These are phyloP conservation scores for Aspergillus fijiensis DNA, from an alignment of 2,329 filamentous ascomycete species.

Conservation along the genomic window DNA sequence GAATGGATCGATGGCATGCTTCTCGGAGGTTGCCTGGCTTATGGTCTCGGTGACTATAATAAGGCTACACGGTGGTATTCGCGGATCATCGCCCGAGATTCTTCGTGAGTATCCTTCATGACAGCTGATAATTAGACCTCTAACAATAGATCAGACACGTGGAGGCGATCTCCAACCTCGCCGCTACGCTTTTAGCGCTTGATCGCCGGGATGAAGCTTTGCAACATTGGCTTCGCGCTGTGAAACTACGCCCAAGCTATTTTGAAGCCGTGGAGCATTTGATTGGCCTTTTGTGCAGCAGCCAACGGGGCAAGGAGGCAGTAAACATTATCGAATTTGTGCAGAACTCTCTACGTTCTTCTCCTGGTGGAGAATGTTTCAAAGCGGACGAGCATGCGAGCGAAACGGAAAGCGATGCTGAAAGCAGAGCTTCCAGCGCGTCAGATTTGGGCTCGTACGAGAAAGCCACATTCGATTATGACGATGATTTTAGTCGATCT, in stretches of 20 bases:
- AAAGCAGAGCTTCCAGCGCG: slow-evolving; percentile 53
- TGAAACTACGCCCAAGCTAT: slow-evolving; percentile 79
- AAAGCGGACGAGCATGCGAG: slow-evolving; percentile 56
- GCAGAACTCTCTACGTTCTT: slow-evolving; percentile 67
- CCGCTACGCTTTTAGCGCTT: slow-evolving; percentile 82
- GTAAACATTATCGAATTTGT: slow-evolving; percentile 84
- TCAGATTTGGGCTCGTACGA: slow-evolving; percentile 57
- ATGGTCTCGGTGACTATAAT: slow-evolving; percentile 81
- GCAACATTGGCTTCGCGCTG: slow-evolving; percentile 78
- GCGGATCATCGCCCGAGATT: slow-evolving; percentile 58
- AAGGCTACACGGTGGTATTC: slow-evolving; percentile 58
- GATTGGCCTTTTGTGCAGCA: slow-evolving; percentile 79
- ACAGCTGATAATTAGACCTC: slow-evolving; percentile 13
- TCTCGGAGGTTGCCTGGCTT: slow-evolving; percentile 85
- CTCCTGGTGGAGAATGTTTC: slow-evolving; percentile 48
- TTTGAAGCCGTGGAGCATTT: slow-evolving; percentile 95
- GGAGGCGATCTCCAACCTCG: slow-evolving; percentile 90
- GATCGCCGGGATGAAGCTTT: slow-evolving; percentile 81
- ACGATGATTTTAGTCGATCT: slow-evolving; percentile 41
- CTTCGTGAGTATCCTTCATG: slow-evolving; percentile 46
- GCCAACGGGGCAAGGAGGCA: slow-evolving; percentile 78
- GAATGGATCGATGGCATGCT: slow-evolving; percentile 92
- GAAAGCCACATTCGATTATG: slow-evolving; percentile 57
- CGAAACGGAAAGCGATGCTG: slow-evolving; percentile 59
- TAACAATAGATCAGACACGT: slow-evolving; percentile 64